Evolutionary conservation across 371 early-diverging fungal genomes (phyloP), one percentile per base, ranked within the genome.

Genomic region (Parasitella parasitica): DNA sequence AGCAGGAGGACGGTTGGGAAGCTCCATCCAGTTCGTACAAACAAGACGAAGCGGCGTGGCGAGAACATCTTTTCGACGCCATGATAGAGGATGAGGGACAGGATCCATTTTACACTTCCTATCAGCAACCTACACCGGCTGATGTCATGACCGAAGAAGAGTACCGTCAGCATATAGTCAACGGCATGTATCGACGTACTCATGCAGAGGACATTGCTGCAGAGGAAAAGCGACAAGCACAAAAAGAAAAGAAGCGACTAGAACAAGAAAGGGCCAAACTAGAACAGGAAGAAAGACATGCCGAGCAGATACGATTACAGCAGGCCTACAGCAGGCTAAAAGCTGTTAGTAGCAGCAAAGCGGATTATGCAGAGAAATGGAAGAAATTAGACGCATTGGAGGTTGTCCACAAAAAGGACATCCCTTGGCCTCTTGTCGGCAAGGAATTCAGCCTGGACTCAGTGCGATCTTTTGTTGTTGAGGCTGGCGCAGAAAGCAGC

Each of bases 71-170:
- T n/a, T 81, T 81, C 49, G 67, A 72, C 22, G 81, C 76, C 36
- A 81, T 81, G 81, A 67, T 68, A 37, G 75, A 76, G 0, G 81
- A 81, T 46, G 81, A 81, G 61, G 76, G 75, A 2, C 67, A 69
- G 50, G 77, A 80, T 61, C 62, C 73, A 9, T 74, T 71, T 54
- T 80, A 73, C 30, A 38, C 66, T 16, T 22, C 53, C 7, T 67
- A 77, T 27, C 18, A 38, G 37, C 56, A 58, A 13, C 38, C 61
- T 9, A 48, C 35, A 28, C 46, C 36, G 9, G 11, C 36, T 2
- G 46, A 37, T 11, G 22, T 50, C 3, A 76, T 81, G 81, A 67
- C 72, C 2, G 78, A 81, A 48, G 81, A 81, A 60, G 75, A 74
- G 18, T 71, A 81, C 56, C 71, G 76, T 2, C 69, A 70, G 20